Percentiles rank a stretch among this genome's conserved stretches.
Conservation (phyloP, 1,139 yeast genomes). For the Suhomyces bribrorum region DNA sequence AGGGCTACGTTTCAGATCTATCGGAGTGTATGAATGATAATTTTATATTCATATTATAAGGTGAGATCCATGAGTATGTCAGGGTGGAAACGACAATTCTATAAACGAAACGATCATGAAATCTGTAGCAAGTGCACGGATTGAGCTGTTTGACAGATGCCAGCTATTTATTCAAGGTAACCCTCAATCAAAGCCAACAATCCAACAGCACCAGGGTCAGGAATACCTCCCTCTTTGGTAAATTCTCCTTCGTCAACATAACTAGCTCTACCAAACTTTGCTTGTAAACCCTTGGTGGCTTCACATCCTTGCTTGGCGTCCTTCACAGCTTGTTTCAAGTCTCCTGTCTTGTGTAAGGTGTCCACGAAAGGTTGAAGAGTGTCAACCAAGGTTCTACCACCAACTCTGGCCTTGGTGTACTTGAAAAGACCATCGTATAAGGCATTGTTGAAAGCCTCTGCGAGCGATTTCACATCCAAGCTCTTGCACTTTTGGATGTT, state of each 20-base stretch:
- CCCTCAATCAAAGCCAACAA: conserved; percentile 69
- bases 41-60: too few species aligned
- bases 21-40: too few species aligned
- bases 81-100: neutral
- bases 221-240: conserved; percentile 56
- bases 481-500: conserved; percentile 36
- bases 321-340: conserved; percentile 57
- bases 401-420: conserved; percentile 84
- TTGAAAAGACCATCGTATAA: conserved; percentile 61
- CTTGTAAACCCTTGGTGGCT: conserved; percentile 68
- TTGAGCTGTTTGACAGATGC: too few species aligned
- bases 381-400: conserved; percentile 89
- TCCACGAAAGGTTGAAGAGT: conserved; percentile 85
- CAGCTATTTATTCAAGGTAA: conserved; percentile 21
- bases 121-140: neutral
- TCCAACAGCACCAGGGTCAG: conserved; percentile 95
- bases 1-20: too few species aligned
- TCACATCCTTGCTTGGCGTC: conserved; percentile 81
- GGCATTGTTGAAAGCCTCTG: conserved; percentile 45
- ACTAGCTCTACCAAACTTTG: conserved; percentile 92
- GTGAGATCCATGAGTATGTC: too few species aligned
- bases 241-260: conserved; percentile 71
- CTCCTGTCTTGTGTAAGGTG: conserved; percentile 49
- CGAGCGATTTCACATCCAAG: conserved; percentile 21
- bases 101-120: neutral